Base-by-base conservation (phyloP, 2,329 filamentous ascomycete genomes). In the Tolypocladium nubicola region DNA sequence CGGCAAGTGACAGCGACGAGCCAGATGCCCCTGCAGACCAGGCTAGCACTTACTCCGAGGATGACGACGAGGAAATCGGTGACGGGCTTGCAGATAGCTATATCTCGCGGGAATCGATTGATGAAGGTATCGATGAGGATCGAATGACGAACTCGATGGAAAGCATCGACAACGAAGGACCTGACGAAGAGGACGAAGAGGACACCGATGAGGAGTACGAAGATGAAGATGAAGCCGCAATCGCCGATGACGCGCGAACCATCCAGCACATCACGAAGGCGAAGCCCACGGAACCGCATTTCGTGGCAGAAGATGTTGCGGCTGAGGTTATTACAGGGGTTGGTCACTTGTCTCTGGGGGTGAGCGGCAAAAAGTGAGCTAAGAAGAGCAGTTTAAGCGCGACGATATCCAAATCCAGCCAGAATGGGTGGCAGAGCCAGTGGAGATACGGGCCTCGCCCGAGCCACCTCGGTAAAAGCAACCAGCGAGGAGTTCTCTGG, bases 1-100 rank as follows among this genome's bases (percentile, higher is more conserved):
- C 89, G 1, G 88, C 88, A 55, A 95, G 88, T 50, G 92, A 94
- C 60, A 85, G 70, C 55, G 72, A 81, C 10, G 82, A 84, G 19
- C 80, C 82, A 39, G 78, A 78, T 38, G 74, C 72, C 10, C 70
- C 73, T 8, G 75, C 76, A 26, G 77, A 78, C 10, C 76, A 79
- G 10, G 75, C 60, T 5, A 71, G 68, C 59, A 61, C 61, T 16
- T 73, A 79, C 35, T 77, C 75, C 2, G 79, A 81, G 21, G 70
- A 74, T 1, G 73, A 76, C 1, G 72, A 73, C 5, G 75, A 68
- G 40, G 75, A 77, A 57, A 60, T 62, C 30, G 68, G 65, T 26
- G 69, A 72, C 54, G 78, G 75, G 43, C 66, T 84, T 49, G 79
- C 74, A 21, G 80, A 82, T 37, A 83, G 79, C 65, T 85, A 82